A percentile compares a stretch with the other conserved stretches of the same genome.
Evolutionary conservation across 345 rosid genomes (phyloP).

Genomic region (Carallia brachiata): DNA sequence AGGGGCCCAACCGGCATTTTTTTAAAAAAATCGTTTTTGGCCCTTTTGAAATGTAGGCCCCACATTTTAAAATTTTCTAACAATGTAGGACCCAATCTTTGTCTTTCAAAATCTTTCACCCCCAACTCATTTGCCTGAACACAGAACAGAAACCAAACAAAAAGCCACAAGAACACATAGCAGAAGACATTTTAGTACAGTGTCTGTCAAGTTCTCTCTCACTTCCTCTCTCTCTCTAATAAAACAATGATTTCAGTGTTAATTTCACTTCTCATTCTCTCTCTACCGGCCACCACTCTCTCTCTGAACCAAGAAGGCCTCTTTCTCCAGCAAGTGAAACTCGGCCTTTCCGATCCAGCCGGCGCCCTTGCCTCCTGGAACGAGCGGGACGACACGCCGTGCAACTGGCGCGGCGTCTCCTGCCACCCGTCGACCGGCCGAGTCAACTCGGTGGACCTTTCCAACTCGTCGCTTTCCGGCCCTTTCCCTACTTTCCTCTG

Average conservation of each 20-base stretch:
- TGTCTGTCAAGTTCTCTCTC: no score
- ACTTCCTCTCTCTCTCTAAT: not conserved
- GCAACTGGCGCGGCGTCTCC: slow-evolving; percentile 66
- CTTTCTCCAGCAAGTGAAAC: slow-evolving; percentile 59
- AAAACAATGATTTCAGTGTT: slow-evolving; percentile 34
- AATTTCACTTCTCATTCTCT: slow-evolving; percentile 28
- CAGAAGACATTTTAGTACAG: no score
- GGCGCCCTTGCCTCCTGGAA: slow-evolving; percentile 64
- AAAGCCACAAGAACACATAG: no score
- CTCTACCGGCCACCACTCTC: slow-evolving; percentile 5
- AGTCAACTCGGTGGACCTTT: slow-evolving; percentile 57
- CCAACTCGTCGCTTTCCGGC: slow-evolving; percentile 51
- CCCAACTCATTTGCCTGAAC: no score
- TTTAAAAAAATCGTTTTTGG: not conserved
- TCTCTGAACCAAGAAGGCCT: slow-evolving; percentile 74
- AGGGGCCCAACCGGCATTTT: not conserved
- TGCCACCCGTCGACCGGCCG: slow-evolving; percentile 43
- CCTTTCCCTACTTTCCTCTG: slow-evolving; percentile 78
- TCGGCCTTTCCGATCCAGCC: slow-evolving; percentile 57
- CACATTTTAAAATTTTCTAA: no score
- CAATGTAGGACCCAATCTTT: no score
- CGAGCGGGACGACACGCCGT: slow-evolving; percentile 57
- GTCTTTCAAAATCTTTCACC: no score
- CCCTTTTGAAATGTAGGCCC: not conserved
- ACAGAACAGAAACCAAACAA: no score